Evolutionary conservation across 192 early-diverging fungal genomes (phyloP).

Genomic region (Phycomyces nitens): DNA sequence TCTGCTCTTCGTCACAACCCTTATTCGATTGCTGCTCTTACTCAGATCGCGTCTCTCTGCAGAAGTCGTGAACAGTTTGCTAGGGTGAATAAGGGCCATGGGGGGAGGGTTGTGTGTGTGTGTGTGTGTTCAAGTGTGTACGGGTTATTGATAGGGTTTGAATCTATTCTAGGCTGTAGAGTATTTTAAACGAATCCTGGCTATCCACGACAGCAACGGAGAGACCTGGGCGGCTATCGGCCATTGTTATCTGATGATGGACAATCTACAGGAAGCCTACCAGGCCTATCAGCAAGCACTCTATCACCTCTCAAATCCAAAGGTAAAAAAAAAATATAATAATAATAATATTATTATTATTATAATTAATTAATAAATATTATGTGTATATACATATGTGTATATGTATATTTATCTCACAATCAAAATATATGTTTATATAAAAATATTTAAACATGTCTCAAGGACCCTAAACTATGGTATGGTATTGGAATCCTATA

Average conservation of each 20-base stretch:
- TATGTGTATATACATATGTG: too few species aligned
- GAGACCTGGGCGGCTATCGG: conserved; percentile 92
- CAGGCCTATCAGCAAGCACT: conserved; percentile 95
- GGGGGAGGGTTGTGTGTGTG: too few species aligned
- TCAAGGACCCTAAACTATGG: conserved; percentile 99
- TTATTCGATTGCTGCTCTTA: conserved; percentile 79
- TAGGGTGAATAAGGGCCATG: conserved; percentile 43
- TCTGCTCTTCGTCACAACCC: conserved; percentile 90
- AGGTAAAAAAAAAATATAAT: too few species aligned
- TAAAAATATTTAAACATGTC: too few species aligned
- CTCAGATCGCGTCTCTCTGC: conserved; percentile 80
- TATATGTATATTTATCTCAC: too few species aligned
- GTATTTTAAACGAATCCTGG: conserved; percentile 87
- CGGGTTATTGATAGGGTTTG: too few species aligned
- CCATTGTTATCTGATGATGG: conserved; percentile 96
- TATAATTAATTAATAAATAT: too few species aligned
- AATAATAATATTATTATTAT: too few species aligned
- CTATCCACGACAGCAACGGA: conserved; percentile 79
- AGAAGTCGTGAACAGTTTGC: conserved; percentile 79
- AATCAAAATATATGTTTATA: too few species aligned
- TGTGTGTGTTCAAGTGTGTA: too few species aligned
- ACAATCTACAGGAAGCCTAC: conserved; percentile 93
- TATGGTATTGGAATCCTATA: conserved; percentile 99
- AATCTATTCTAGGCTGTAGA: conserved; percentile 89
- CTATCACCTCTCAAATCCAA: conserved; percentile 87